phyloP scores from a whole-genome alignment of 495 filamentous ascomycete genomes.

The Hypoxylon cercidicola region DNA sequence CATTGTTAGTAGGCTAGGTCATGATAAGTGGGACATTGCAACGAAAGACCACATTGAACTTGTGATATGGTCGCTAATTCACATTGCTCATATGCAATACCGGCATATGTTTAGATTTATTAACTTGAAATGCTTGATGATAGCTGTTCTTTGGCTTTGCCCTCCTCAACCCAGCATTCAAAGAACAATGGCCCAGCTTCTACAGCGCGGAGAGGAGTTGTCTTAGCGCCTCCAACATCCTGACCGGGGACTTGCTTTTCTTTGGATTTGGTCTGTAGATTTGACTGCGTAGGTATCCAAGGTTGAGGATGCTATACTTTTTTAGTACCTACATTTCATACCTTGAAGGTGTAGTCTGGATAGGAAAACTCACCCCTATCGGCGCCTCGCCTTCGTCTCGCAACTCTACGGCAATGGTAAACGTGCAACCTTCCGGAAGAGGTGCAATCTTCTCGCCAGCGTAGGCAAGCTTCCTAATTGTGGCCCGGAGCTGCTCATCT shows the following conservation, averaged over 20 bases:
- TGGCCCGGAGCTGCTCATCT: slow-evolving; percentile 61
- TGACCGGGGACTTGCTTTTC: slow-evolving; percentile 46
- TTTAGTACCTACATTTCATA: background rate
- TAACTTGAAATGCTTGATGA: slow-evolving; percentile 16
- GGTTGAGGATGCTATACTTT: slow-evolving; percentile 66
- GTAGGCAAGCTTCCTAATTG: slow-evolving; percentile 61
- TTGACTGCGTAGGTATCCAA: slow-evolving; percentile 71
- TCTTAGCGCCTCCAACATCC: slow-evolving; percentile 59
- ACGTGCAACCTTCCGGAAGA: slow-evolving; percentile 80
- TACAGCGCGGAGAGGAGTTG: slow-evolving; percentile 66
- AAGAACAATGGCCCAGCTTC: slow-evolving; percentile 72
- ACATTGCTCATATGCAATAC: too few relatives aligned
- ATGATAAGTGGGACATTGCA: background rate
- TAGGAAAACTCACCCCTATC: slow-evolving; percentile 64
- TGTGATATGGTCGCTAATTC: background rate
- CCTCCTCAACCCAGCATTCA: slow-evolving; percentile 76
- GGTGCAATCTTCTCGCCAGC: slow-evolving; percentile 69
- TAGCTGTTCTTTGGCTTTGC: slow-evolving; percentile 45
- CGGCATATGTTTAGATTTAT: slow-evolving; percentile 1
- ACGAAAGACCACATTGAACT: background rate
- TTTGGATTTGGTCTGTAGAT: slow-evolving; percentile 54
- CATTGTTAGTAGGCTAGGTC: slow-evolving; percentile 11
- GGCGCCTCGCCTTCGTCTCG: slow-evolving; percentile 77
- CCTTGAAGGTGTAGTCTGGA: background rate
- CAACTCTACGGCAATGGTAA: slow-evolving; percentile 87